Base-by-base conservation (phyloP, 2,329 filamentous ascomycete species). In the Aureobasidium sp. region DNA sequence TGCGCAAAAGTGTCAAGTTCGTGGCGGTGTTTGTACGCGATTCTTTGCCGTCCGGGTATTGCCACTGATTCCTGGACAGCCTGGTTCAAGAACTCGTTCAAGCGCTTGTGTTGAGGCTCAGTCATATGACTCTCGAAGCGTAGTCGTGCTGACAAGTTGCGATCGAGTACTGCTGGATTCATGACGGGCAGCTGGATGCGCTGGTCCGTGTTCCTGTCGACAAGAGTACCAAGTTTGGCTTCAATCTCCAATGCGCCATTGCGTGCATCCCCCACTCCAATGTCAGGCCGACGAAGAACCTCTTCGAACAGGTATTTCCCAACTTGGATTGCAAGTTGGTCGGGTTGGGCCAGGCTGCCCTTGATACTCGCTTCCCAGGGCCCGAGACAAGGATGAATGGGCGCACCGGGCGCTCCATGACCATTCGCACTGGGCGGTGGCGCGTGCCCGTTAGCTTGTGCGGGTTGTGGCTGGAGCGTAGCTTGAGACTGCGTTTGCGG, bases 41-140 rank as follows among this genome's bases (percentile, higher is more conserved):
- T 79, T 2, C 78, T 77, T 1, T 88, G 77, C 24, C 88, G 77
- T 17, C 63, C 59, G 3, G 64, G 47, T 12, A 21, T 27, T 58
- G 67, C 37, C 63, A 63, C 56, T 58, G 83, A 79, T 32, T 83
- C 73, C 30, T 74, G 71, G 6, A 88, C 80, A 37, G 80, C 72
- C 1, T 74, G 71, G 66, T 98, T 98, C 39, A 98, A 76, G 60
- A 86, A 95, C 2, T 85, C 79, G 65, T 98, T 98, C 71, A 91
- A 83, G 17, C 74, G 74, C 62, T 85, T 84, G 70, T 97, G 91
- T 72, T 96, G 89, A 34, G 71, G 70, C 73, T 90, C 82, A 4
- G 86, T 90, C 91, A 97, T 96, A 57, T 83, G 88, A 64, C 90
- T 96, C 61, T 84, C 81, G 63, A 97, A 98, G 0, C 77, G 78